Conservation (phyloP, 148 eudicot species). For the Cornus florida region DNA sequence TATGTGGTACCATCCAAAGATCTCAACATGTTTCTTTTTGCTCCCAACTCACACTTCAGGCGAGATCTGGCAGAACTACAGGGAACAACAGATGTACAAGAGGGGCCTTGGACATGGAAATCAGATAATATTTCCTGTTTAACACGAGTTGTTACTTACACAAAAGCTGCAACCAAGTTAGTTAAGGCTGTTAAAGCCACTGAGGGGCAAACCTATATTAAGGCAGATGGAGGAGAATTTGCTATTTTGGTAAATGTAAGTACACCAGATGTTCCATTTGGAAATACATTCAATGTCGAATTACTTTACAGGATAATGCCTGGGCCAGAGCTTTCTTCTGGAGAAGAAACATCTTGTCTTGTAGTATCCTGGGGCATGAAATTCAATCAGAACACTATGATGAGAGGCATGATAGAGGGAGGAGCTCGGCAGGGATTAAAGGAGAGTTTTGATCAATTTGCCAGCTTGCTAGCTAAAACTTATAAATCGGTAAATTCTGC, state of each 20-base stretch:
- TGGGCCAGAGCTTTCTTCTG: conserved; percentile 58
- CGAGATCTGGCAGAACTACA: conserved; percentile 58
- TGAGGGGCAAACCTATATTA: conserved; percentile 72
- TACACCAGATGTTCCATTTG: conserved; percentile 93
- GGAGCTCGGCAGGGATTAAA: conserved; percentile 84
- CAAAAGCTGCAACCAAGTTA: conserved; percentile 63
- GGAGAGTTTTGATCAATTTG: conserved; percentile 72
- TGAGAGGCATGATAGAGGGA: conserved; percentile 78
- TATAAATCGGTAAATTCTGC: conserved; percentile 36
- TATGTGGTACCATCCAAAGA: conserved; percentile 55
- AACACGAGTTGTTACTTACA: conserved; percentile 65
- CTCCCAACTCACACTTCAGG: conserved; percentile 63
- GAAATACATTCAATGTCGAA: conserved; percentile 61
- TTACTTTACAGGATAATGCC: conserved; percentile 66
- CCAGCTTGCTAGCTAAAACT: conserved; percentile 50
- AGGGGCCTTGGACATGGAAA: conserved; percentile 69
- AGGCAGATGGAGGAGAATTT: conserved; percentile 65
- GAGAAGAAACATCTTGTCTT: conserved; percentile 68
- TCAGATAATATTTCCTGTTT: conserved; percentile 46
- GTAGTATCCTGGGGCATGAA: conserved; percentile 69
- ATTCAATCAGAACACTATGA: conserved; percentile 69
- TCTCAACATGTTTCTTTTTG: conserved; percentile 63
- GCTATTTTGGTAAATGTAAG: conserved; percentile 53
- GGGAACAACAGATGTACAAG: conserved; percentile 64
- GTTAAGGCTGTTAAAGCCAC: conserved; percentile 78